Conservation (phyloP, 352 stramenopile species). For the Pythium phragmiticola region DNA sequence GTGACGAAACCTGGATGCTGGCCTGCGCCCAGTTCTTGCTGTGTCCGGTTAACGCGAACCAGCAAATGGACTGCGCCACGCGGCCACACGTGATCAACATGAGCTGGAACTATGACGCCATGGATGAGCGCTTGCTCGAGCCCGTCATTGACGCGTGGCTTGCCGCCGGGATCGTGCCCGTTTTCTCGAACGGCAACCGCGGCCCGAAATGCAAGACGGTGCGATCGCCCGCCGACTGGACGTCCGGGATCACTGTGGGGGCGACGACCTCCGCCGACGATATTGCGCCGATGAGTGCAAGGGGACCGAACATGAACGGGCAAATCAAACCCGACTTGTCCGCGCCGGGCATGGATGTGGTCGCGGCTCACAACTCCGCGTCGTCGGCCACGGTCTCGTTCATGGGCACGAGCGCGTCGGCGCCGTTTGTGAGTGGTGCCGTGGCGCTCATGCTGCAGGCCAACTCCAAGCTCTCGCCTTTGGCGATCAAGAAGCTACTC, state of each 20-base stretch:
- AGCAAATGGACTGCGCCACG: constrained; percentile 37
- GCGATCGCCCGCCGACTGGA: constrained; percentile 35
- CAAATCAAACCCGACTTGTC: constrained; percentile 45
- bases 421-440: constrained; percentile 38
- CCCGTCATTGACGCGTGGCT: constrained; percentile 43
- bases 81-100: constrained; percentile 67
- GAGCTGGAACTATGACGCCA: constrained; percentile 54
- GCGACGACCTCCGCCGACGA: constrained; percentile 40
- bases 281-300: constrained; percentile 33
- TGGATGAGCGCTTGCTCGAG: constrained; percentile 25
- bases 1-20: constrained; percentile 37
- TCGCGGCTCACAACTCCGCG: constrained; percentile 24
- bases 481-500: constrained; percentile 31
- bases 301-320: constrained; percentile 38
- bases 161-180: constrained; percentile 48
- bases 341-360: constrained; percentile 34
- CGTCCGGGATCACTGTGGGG: constrained; percentile 42
- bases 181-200: constrained; percentile 52
- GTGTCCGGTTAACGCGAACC: constrained; percentile 34
- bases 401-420: constrained; percentile 39
- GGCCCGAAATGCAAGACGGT: constrained; percentile 44
- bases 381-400: constrained; percentile 19
- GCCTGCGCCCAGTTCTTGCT: constrained; percentile 47
- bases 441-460: constrained; percentile 42
- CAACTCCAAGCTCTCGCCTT: constrained; percentile 26